These are phyloP conservation scores for Lodderomyces oxycetoniae DNA, from an alignment of 1,139 yeast genomes.

Conservation along the genomic window DNA sequence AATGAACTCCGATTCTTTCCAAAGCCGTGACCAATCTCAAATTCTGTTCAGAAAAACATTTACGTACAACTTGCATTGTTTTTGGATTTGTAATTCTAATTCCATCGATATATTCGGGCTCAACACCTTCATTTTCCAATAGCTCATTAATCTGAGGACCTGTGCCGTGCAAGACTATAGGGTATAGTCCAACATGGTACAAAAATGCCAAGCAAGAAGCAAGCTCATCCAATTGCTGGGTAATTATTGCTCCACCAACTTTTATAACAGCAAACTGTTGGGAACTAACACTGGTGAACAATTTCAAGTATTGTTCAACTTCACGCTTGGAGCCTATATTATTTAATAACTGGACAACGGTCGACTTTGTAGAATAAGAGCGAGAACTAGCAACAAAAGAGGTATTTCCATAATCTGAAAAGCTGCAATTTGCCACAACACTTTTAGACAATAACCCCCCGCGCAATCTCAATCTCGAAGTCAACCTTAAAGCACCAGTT, in stretches of 20 bases:
- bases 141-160: conserved; percentile 98
- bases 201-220: conserved; percentile 94
- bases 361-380: conserved; percentile 69
- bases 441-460: too few relatives aligned
- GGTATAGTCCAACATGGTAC: conserved; percentile 95
- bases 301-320: conserved; percentile 93
- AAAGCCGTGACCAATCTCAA: conserved; percentile 91
- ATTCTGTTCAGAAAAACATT: conserved; percentile 92
- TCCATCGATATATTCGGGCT: conserved; percentile 94
- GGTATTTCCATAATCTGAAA: too few relatives aligned
- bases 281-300: conserved; percentile 90
- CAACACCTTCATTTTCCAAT: conserved; percentile 90
- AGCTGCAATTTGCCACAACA: too few relatives aligned
- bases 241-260: conserved; percentile 98
- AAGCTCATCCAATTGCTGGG: conserved; percentile 85
- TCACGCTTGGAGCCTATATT: conserved; percentile 96
- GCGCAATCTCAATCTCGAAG: too few relatives aligned
- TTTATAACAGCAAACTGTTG: conserved; percentile 98
- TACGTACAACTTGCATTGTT: conserved; percentile 94
- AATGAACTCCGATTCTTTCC: conserved; percentile 94
- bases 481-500: too few relatives aligned
- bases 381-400: conserved; percentile 9
- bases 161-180: conserved; percentile 95
- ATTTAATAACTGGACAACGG: conserved; percentile 89
- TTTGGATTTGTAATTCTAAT: conserved; percentile 92